Evolutionary conservation across 495 filamentous ascomycete species (phyloP), one percentile per base, ranked within the genome.

Genomic region (Tetracladium setigerum): DNA sequence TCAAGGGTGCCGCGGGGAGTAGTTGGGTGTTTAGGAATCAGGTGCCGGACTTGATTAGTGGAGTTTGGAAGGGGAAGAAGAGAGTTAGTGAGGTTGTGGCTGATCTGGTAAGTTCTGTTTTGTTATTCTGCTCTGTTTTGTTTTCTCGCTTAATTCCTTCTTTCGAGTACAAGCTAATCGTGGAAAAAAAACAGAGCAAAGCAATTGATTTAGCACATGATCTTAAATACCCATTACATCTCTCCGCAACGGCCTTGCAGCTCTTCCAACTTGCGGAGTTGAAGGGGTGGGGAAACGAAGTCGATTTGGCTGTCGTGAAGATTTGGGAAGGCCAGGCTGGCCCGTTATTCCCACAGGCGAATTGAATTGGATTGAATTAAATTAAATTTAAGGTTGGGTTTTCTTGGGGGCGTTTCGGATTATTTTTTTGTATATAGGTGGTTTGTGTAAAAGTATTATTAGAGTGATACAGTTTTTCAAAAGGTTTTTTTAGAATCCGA

Each of bases 1-100:
- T 85, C 44, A 66, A 71, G 37, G 81, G 85, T 46, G 85, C 85
- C 5, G 85, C 85, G 0, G 85, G 85, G 1, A 71, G 74, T 1
- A 86, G 82, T 57, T 69, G 61, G 14, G 69, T 82, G 52, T 77
- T 87, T 48, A 65, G 72, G 55, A 67, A 67, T n/a, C 61, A 70
- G 43, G 81, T 78, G 0, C 60, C 74, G 9, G 72, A 73, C 24
- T 81, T 87, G 57, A 65, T 75, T 40, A 62, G 57, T 32, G 62
- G 67, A 16, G 47, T 49, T 9, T 53, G 50, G 46, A 44, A 41
- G 5, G 31, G 32, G 8, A 43, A 30, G 41, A 52, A 47, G 52
- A 54, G 43, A 0, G 34, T 57, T 19, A 30, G 54, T 17, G 40
- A 54, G 40, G 44, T 50, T 32, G 51, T 57, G 30, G 38, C 38